Base-by-base conservation (phyloP, 805 yeast genomes). In the Trichomonascus vanleenenianus region DNA sequence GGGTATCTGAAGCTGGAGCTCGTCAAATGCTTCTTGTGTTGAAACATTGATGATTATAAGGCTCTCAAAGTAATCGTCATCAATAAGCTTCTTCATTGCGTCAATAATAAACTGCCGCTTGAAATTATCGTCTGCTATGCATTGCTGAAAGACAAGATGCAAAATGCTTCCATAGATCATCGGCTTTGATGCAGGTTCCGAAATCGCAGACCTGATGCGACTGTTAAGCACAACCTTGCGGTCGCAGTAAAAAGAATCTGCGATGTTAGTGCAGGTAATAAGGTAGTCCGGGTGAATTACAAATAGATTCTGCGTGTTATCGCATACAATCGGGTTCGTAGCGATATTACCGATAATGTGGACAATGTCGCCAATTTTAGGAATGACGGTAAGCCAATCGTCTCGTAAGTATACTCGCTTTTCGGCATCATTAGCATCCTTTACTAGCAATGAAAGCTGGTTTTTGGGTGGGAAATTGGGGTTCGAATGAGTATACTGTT, bases 281-380 rank as follows among this genome's bases (percentile, higher is more conserved):
- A 93, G 64, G 3, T 77, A 64, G 59, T 93, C 97, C 0, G 98
- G 98, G 52, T 84, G 76, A 74, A 93, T 74, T 16, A 91, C 73
- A 25, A 89, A 62, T n/a, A 88, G 59, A 53, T 83, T 79, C 27
- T 73, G 73, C 30, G 71, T 64, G 47, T 74, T 73, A 39, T 71
- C 68, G 52, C 81, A 85, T 7, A 82, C 72, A 12, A 43, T 19
- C 12, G n/a, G 34, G 5, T 14, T 20, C 6, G 30, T 20, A 3
- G 40, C 12, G 27, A 25, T 36, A 19, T 36, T 15, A 10, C 45
- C 45, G n/a, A 43, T 43, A 8, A 43, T 35, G 18, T 43, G 45
- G 18, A 43, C 25, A 12, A 37, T 15, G 16, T 30, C 41, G 10
- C 41, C 41, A 3, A 15, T 16, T n/a, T 25, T 20, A 16, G 45